These are phyloP conservation scores for Oryza glaberrima DNA, from an alignment of 176 grass and related monocot species.

Conservation along the genomic window DNA sequence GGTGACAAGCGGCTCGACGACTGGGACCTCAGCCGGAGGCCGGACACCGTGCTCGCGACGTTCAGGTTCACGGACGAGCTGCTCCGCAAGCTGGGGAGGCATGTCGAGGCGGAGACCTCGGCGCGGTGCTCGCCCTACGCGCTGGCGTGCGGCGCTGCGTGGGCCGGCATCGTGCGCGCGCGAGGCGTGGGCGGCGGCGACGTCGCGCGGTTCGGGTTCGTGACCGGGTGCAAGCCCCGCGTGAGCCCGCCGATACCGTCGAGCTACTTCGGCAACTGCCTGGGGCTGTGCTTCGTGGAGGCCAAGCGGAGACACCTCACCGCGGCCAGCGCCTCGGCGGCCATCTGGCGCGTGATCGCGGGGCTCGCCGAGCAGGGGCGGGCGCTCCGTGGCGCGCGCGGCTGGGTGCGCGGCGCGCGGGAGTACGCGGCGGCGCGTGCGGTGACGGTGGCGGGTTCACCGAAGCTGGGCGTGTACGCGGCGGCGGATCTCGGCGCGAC, in stretches of 20 bases:
- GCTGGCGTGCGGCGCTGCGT: conserved; percentile 73
- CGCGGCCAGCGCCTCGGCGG: conserved; percentile 16
- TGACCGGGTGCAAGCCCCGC: conserved; percentile 66
- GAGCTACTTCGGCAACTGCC: conserved; percentile 85
- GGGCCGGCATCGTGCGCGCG: conserved; percentile 65
- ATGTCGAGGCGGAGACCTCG: conserved; percentile 26
- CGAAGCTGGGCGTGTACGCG: conserved; percentile 66
- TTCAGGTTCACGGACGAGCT: conserved; percentile 50
- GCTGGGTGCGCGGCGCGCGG: conserved; percentile 59
- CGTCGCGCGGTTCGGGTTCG: conserved; percentile 56
- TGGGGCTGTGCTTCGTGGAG: conserved; percentile 60
- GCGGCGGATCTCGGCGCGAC: conserved; percentile 50
- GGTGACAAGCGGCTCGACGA: not conserved
- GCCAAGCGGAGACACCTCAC: conserved; percentile 17
- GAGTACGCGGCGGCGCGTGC: conserved; percentile 51
- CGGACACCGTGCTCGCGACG: conserved; percentile 32
- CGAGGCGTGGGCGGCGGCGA: not conserved
- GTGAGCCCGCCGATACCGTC: conserved; percentile 47
- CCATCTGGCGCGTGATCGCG: conserved; percentile 64
- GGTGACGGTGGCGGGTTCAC: conserved; percentile 84
- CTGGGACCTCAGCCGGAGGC: conserved; percentile 42
- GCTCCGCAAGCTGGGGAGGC: conserved; percentile 1
- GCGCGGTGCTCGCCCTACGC: conserved; percentile 63
- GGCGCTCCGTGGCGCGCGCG: conserved; percentile 47
- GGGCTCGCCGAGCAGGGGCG: conserved; percentile 53